Evolutionary conservation across 129 eudicot genomes (phyloP).

Genomic region (Centrapalus pauciflorus): DNA sequence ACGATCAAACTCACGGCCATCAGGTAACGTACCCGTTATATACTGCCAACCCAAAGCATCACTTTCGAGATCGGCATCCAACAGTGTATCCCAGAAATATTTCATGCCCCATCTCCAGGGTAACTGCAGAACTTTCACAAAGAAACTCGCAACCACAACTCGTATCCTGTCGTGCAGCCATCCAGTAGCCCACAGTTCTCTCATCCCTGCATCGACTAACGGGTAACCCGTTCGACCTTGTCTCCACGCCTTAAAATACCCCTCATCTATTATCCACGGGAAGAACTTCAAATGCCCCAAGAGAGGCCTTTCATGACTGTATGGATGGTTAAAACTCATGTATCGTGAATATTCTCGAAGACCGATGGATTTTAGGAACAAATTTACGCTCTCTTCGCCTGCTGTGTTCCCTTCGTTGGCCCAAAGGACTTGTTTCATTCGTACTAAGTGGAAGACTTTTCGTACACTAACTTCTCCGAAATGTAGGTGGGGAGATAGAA

Average conservation of each 20-base stretch:
- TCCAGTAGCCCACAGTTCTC: conserved; percentile 90
- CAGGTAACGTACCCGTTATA: conserved; percentile 79
- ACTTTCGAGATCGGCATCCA: conserved; percentile 93
- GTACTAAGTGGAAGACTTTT: conserved; percentile 70
- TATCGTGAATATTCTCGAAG: conserved; percentile 80
- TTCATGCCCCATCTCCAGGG: conserved; percentile 99
- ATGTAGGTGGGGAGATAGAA: conserved; percentile 83
- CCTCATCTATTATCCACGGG: conserved; percentile 79
- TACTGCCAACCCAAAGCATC: conserved; percentile 97
- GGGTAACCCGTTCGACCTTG: conserved; percentile 97
- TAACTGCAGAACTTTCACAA: conserved; percentile 80
- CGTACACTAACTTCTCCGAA: conserved; percentile 85
- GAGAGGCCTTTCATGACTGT: conserved; percentile 78
- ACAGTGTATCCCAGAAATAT: conserved; percentile 89
- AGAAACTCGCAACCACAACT: conserved; percentile 83
- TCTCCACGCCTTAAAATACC: conserved; percentile 80
- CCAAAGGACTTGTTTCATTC: conserved; percentile 80
- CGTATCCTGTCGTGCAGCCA: conserved; percentile 87
- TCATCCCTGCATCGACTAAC: conserved; percentile 94
- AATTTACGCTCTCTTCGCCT: conserved; percentile 79
- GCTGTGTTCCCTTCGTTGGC: conserved; percentile 77
- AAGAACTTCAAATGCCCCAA: conserved; percentile 72
- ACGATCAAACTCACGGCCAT: conserved; percentile 73
- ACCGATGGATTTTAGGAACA: conserved; percentile 79
- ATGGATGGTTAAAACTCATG: conserved; percentile 79